These are phyloP conservation scores for Aspergillus niger DNA, from an alignment of 2,329 filamentous ascomycete species.

Conservation along the genomic window DNA sequence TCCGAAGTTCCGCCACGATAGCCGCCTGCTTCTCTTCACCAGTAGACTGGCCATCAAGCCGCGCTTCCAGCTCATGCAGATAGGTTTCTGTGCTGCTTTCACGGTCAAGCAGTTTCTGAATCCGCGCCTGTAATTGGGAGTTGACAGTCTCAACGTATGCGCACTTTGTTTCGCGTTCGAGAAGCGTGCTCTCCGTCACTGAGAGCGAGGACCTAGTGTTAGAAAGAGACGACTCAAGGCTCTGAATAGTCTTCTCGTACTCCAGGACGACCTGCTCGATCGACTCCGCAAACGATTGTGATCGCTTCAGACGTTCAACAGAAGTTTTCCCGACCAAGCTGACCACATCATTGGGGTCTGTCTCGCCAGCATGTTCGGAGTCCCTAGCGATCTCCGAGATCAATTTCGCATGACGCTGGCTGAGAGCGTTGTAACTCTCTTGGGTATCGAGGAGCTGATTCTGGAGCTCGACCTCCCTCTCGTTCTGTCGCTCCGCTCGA, in stretches of 20 bases:
- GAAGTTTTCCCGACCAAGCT: slow-evolving; percentile 73
- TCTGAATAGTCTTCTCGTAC: slow-evolving; percentile 98
- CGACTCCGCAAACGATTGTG: slow-evolving; percentile 92
- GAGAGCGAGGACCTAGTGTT: slow-evolving; percentile 83
- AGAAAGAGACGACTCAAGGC: slow-evolving; percentile 85
- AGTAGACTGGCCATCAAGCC: slow-evolving; percentile 84
- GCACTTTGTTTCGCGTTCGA: slow-evolving; percentile 92
- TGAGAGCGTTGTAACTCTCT: slow-evolving; percentile 90
- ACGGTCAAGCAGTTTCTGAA: slow-evolving; percentile 92
- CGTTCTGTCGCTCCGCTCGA: slow-evolving; percentile 74
- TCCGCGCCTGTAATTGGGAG: slow-evolving; percentile 78
- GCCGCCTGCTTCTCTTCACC: slow-evolving; percentile 91
- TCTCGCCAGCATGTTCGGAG: slow-evolving; percentile 58
- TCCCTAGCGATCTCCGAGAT: slow-evolving; percentile 92
- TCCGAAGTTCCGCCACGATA: slow-evolving; percentile 82
- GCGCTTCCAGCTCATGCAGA: slow-evolving; percentile 84
- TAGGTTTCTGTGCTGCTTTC: slow-evolving; percentile 92
- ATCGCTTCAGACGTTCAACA: slow-evolving; percentile 85
- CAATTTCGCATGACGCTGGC: slow-evolving; percentile 89
- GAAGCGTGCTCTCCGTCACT: slow-evolving; percentile 77
- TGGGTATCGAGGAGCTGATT: slow-evolving; percentile 90
- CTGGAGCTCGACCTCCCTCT: slow-evolving; percentile 86
- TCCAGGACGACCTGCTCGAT: slow-evolving; percentile 95
- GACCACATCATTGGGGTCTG: slow-evolving; percentile 44
- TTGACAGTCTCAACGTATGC: slow-evolving; percentile 93